Conservation (phyloP, 2,329 filamentous ascomycete species). For the Fusarium coicis region DNA sequence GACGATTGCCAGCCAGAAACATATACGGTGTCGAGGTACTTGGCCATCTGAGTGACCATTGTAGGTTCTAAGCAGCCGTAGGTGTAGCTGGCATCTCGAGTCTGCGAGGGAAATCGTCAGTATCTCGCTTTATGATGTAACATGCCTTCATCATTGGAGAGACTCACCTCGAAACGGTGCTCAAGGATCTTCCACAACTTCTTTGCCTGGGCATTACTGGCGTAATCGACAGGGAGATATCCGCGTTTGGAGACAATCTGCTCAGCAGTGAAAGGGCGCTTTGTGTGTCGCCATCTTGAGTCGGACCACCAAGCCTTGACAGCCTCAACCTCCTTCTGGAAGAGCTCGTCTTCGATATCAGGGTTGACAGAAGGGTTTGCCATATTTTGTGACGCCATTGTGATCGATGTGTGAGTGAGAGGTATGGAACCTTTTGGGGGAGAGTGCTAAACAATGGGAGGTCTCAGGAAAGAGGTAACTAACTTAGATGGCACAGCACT, state of each 20-base stretch:
- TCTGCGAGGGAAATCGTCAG: conserved; percentile 59
- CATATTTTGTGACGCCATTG: conserved; percentile 73
- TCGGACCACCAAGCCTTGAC: conserved; percentile 96
- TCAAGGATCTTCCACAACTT: conserved; percentile 96
- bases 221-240: conserved; percentile 89
- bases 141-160: not conserved
- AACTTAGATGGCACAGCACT: not conserved
- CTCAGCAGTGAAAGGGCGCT: conserved; percentile 92
- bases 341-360: conserved; percentile 71
- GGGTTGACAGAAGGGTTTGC: conserved; percentile 66
- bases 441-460: not conserved
- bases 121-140: not conserved
- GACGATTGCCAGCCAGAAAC: conserved; percentile 99
- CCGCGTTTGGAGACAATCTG: conserved; percentile 97
- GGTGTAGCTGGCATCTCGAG: conserved; percentile 87
- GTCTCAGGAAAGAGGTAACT: not conserved
- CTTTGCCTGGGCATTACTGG: conserved; percentile 88
- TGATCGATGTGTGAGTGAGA: conserved; percentile 11
- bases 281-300: conserved; percentile 91
- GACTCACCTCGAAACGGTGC: conserved; percentile 79
- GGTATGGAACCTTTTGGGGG: not conserved
- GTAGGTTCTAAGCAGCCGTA: conserved; percentile 98
- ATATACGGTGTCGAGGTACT: conserved; percentile 98
- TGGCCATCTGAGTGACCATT: conserved; percentile 99
- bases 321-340: conserved; percentile 83